Evolutionary conservation across 2,329 filamentous ascomycete species (phyloP).

Genomic region (Intubia oerlemansii): DNA sequence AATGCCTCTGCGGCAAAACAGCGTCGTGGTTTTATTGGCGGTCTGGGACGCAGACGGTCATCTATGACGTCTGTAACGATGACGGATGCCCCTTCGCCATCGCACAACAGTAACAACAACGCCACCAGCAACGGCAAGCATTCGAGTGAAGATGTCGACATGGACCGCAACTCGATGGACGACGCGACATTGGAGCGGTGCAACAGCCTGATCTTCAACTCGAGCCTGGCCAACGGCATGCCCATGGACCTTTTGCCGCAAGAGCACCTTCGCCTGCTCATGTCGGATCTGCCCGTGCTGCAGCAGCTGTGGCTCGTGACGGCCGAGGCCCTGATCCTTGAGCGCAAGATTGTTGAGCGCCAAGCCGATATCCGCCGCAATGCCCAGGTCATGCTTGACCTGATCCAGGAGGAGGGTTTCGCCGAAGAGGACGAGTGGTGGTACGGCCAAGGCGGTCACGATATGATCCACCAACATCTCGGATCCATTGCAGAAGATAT

Average conservation of each 20-base stretch:
- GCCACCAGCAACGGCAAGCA: neutral
- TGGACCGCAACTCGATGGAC: constrained; percentile 7
- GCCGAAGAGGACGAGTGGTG: constrained; percentile 41
- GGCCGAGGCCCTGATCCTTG: constrained; percentile 38
- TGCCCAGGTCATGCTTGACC: constrained; percentile 36
- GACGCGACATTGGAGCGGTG: constrained; percentile 7
- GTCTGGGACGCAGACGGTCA: constrained; percentile 22
- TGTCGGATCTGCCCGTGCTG: constrained; percentile 33
- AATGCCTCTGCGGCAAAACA: constrained; percentile 26
- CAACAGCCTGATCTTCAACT: constrained; percentile 30
- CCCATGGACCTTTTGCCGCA: constrained; percentile 34
- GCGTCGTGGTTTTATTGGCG: constrained; percentile 19
- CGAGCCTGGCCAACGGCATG: constrained; percentile 36
- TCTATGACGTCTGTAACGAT: neutral
- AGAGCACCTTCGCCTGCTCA: constrained; percentile 26
- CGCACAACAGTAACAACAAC: too few species aligned
- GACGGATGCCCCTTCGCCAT: too few species aligned
- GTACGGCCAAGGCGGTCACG: constrained; percentile 31
- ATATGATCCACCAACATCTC: constrained; percentile 29
- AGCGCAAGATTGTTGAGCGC: constrained; percentile 34
- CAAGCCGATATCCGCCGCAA: constrained; percentile 41
- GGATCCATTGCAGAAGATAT: constrained; percentile 31
- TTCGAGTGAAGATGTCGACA: neutral
- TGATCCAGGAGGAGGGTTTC: constrained; percentile 39
- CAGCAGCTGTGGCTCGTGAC: constrained; percentile 42